A percentile compares a stretch with the other conserved stretches of the same genome.
Evolutionary conservation across 768 basidiomycete species (phyloP).

Genomic region (Tricholoma bakamatsutake): DNA sequence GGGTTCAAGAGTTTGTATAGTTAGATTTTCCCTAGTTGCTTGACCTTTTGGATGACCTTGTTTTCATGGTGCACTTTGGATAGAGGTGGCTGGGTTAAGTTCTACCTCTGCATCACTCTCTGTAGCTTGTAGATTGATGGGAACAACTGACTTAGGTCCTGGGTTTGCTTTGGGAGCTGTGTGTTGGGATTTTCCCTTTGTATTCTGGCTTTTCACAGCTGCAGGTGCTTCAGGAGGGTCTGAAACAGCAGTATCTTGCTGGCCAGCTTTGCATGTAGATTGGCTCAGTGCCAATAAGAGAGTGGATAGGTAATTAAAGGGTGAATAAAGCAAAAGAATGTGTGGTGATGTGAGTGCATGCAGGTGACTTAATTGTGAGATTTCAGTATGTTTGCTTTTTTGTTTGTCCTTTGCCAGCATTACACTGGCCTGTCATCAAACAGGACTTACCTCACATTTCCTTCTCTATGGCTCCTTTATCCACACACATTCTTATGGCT

Average conservation of each 20-base stretch:
- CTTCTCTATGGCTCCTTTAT: not conserved
- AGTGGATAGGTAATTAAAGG: not conserved
- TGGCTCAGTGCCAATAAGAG: not conserved
- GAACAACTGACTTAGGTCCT: too few relatives aligned
- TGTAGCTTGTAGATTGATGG: too few relatives aligned
- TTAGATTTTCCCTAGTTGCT: too few relatives aligned
- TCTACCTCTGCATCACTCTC: too few relatives aligned
- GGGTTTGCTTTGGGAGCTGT: too few relatives aligned
- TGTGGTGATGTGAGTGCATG: not conserved
- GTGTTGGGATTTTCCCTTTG: too few relatives aligned
- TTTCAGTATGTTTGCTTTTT: not conserved
- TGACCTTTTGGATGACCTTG: too few relatives aligned
- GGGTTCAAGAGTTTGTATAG: too few relatives aligned
- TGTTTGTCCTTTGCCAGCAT: not conserved
- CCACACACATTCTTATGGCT: not conserved
- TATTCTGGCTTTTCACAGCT: too few relatives aligned
- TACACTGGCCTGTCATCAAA: not conserved
- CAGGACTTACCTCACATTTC: not conserved
- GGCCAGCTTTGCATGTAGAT: not conserved
- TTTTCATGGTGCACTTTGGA: too few relatives aligned
- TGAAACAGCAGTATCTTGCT: not conserved
- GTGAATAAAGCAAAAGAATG: not conserved
- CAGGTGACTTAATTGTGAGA: not conserved
- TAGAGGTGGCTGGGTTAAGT: too few relatives aligned
- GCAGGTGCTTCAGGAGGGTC: too few relatives aligned